These are phyloP conservation scores for Aspergillus sp. DNA, from an alignment of 2,329 filamentous ascomycete genomes.

Conservation along the genomic window DNA sequence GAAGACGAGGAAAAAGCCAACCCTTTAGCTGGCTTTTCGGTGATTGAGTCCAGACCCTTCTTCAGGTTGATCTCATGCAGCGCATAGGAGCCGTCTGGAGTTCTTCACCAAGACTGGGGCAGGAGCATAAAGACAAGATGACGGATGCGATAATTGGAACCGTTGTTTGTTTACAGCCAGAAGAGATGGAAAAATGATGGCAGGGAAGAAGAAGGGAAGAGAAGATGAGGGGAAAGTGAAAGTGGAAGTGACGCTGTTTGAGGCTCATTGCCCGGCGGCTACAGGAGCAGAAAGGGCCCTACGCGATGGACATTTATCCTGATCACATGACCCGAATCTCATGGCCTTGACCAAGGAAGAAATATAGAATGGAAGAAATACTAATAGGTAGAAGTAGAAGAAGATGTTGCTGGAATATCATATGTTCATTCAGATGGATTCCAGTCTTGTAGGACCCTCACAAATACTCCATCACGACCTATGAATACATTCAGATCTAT, in stretches of 20 bases:
- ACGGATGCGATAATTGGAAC: not conserved
- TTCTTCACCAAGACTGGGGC: not conserved
- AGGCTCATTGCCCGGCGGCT: not conserved
- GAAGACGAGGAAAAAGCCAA: too few relatives aligned
- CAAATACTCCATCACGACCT: too few relatives aligned
- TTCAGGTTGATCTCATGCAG: not conserved
- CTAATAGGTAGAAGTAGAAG: too few relatives aligned
- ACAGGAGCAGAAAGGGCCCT: not conserved
- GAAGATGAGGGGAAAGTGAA: not conserved
- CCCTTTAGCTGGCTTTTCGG: not conserved
- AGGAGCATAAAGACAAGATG: not conserved
- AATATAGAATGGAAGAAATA: too few relatives aligned
- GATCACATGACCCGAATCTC: not conserved
- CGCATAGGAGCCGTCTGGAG: not conserved
- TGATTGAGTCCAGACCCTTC: conserved; percentile 1
- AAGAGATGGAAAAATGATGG: conserved; percentile 5
- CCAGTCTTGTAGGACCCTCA: too few relatives aligned
- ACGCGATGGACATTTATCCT: not conserved
- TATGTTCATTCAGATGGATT: too few relatives aligned
- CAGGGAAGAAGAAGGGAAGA: conserved; percentile 7
- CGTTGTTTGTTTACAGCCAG: not conserved
- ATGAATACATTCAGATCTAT: conserved; percentile 11
- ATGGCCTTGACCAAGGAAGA: not conserved
- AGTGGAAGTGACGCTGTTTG: too few relatives aligned
- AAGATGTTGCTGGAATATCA: too few relatives aligned